A percentile compares a stretch with the other conserved stretches of the same genome.
Evolutionary conservation across 192 early-diverging fungal species (phyloP).

Genomic region (Backusella parvicylindrica): DNA sequence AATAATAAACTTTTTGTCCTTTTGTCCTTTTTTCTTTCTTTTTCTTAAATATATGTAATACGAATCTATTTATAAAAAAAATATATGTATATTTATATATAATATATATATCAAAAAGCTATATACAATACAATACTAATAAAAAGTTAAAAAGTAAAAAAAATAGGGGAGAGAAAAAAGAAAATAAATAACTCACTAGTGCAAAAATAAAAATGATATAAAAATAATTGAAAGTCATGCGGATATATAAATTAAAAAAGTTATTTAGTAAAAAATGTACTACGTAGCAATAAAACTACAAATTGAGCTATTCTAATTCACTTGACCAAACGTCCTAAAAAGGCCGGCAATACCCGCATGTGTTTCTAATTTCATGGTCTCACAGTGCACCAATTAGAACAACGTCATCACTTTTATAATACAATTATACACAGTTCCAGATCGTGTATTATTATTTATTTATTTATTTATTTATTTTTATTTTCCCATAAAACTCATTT

Average conservation of each 20-base stretch:
- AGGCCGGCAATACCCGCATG: not conserved
- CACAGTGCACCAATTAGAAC: not conserved
- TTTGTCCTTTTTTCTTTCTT: too few relatives aligned
- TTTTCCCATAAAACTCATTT: not conserved
- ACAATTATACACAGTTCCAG: not conserved
- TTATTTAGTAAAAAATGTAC: not conserved
- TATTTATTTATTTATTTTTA: not conserved
- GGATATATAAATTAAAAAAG: not conserved
- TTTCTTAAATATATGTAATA: not conserved
- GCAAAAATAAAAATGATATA: not conserved
- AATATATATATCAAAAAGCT: not conserved
- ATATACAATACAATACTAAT: not conserved
- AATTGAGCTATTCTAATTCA: not conserved
- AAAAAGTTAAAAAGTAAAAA: not conserved
- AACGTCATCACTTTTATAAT: not conserved
- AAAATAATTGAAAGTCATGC: not conserved
- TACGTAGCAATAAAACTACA: not conserved
- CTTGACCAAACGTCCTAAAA: not conserved
- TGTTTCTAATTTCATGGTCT: not conserved
- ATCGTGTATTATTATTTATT: not conserved
- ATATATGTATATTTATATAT: too few relatives aligned
- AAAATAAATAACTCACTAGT: not conserved
- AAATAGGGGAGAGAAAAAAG: not conserved
- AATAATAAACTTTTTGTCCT: not conserved
- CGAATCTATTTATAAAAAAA: not conserved